These are phyloP conservation scores for Citrus unshiu DNA, from an alignment of 345 rosid genomes.

Conservation along the genomic window DNA sequence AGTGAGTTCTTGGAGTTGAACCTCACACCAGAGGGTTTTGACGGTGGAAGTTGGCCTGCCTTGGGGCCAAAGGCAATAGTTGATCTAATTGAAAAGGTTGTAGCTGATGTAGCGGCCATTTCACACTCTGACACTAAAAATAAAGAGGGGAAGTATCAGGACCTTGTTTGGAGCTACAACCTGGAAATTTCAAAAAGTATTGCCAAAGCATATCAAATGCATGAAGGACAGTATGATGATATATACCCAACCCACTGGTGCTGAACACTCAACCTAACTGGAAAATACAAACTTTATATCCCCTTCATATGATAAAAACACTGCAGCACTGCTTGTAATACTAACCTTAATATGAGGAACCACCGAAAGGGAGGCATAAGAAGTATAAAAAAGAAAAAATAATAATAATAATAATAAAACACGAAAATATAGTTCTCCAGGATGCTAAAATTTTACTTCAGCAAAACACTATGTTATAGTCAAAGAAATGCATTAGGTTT, in stretches of 20 bases:
- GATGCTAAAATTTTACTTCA: too few relatives aligned
- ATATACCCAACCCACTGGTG: background rate
- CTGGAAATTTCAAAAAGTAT: background rate
- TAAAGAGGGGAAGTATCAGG: background rate
- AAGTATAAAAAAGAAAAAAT: background rate
- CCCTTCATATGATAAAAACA: background rate
- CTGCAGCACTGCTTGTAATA: background rate
- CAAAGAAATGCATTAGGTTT: too few relatives aligned
- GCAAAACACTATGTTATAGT: too few relatives aligned
- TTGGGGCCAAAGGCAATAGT: constrained; percentile 42
- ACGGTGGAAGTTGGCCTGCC: constrained; percentile 34
- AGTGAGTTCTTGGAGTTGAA: constrained; percentile 37
- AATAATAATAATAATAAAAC: too few relatives aligned
- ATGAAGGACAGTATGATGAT: background rate
- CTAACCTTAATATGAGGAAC: background rate
- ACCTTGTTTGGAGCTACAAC: background rate
- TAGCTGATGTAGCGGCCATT: constrained; percentile 74
- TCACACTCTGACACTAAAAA: constrained; percentile 8
- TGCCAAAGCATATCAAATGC: background rate
- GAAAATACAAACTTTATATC: too few relatives aligned
- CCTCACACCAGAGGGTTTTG: constrained; percentile 38
- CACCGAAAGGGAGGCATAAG: background rate
- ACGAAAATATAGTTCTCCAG: background rate
- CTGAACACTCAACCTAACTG: background rate
- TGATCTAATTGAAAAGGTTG: constrained; percentile 57